Conservation (phyloP, 208 protist genomes). For the Leptomonas pyrrhocoris region DNA sequence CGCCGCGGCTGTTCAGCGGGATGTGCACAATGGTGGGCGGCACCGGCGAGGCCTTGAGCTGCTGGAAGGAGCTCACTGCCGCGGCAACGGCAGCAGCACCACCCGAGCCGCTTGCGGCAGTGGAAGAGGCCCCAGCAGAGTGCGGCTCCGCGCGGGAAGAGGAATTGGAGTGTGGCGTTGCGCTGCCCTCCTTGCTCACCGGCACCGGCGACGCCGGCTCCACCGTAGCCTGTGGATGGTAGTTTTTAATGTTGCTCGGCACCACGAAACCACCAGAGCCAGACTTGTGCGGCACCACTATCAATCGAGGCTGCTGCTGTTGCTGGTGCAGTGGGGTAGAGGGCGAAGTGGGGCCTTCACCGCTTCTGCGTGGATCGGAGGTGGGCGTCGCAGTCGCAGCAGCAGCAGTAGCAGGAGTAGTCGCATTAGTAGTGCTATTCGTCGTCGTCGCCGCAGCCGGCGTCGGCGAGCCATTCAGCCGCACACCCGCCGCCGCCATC, state of each 20-base stretch:
- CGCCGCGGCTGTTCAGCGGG: constrained; percentile 15
- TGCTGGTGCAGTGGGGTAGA: neutral
- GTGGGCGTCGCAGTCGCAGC: neutral
- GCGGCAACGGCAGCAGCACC: neutral
- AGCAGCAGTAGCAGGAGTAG: neutral
- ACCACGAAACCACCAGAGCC: constrained; percentile 20
- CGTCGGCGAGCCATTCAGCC: constrained; percentile 3
- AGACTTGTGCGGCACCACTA: constrained; percentile 24
- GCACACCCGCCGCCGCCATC: constrained; percentile 24
- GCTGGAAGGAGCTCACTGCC: neutral
- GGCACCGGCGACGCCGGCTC: constrained; percentile 9
- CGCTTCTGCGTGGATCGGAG: neutral
- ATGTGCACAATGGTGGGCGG: constrained; percentile 38
- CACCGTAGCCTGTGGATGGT: constrained; percentile 11
- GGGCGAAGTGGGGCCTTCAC: neutral
- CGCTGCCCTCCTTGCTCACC: neutral
- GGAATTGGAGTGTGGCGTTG: neutral
- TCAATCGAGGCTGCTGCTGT: constrained; percentile 19
- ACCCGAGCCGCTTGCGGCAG: neutral
- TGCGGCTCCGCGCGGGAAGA: neutral
- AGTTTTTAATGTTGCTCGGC: constrained; percentile 23
- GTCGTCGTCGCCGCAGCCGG: neutral
- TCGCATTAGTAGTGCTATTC: too few relatives aligned
- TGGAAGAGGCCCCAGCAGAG: neutral
- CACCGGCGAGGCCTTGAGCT: constrained; percentile 18